Percentiles rank a stretch among this genome's conserved stretches.
These are phyloP conservation scores for Vitis hybrid DNA, from an alignment of 177 flowering plant genomes.

Conservation along the genomic window DNA sequence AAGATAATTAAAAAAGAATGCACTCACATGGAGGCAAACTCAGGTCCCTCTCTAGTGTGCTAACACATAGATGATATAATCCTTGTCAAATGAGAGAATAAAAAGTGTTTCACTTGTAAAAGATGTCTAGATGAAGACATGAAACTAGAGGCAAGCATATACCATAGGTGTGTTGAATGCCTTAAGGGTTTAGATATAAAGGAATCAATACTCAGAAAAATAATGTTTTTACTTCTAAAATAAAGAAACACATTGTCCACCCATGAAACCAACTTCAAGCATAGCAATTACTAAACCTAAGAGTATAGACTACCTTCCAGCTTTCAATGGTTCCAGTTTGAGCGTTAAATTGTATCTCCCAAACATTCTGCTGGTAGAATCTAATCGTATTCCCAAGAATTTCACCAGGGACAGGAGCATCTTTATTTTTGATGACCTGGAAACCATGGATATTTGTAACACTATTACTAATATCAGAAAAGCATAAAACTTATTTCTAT, in stretches of 20 bases:
- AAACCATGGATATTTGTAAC: slow-evolving; percentile 11
- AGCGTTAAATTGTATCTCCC: slow-evolving; percentile 70
- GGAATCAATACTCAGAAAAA: too few relatives aligned
- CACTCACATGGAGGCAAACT: too few relatives aligned
- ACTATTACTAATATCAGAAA: neutral
- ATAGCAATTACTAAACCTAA: neutral
- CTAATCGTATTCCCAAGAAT: slow-evolving; percentile 43
- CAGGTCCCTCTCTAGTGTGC: too few relatives aligned
- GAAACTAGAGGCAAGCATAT: too few relatives aligned
- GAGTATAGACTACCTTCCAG: slow-evolving; percentile 73
- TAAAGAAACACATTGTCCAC: neutral
- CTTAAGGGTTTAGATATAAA: too few relatives aligned
- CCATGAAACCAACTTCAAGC: neutral
- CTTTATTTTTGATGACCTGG: slow-evolving; percentile 54
- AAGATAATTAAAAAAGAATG: too few relatives aligned
- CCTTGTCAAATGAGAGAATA: too few relatives aligned
- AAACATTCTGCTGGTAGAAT: slow-evolving; percentile 42
- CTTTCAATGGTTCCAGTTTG: slow-evolving; percentile 66
- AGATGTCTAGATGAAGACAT: too few relatives aligned
- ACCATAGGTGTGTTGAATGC: too few relatives aligned
- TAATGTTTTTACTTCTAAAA: neutral
- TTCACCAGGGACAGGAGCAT: slow-evolving; percentile 43
- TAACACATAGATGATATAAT: too few relatives aligned
- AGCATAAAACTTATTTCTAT: too few relatives aligned
- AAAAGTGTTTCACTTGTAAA: too few relatives aligned